Evolutionary conservation across 768 basidiomycete species (phyloP), one percentile per base, ranked within the genome.

Genomic region (Chalciporus chontae): DNA sequence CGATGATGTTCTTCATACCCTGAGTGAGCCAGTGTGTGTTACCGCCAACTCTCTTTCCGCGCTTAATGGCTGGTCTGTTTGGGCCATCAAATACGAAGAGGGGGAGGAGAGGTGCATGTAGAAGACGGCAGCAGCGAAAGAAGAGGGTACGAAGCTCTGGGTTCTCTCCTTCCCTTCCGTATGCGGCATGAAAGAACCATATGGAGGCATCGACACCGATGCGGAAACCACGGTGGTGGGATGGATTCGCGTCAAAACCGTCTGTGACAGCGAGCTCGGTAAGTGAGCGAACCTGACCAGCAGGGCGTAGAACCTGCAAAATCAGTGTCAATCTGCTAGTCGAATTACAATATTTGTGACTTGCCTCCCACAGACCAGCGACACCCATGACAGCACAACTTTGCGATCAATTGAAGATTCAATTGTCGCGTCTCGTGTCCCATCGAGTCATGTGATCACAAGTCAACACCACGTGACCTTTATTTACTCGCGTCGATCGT

Each of bases 31-130:
- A 85, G 58, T 85, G 79, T 40, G 66, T 72, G 7, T 78, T 76
- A 36, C 77, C 78, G 34, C 80, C 78, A 26, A 89, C 80, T 34
- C 78, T 77, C 69, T 88, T 89, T 2, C 84, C 85, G 31, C 88
- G 78, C 70, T 96, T 96, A 55, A 86, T 67, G 18, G 80, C 78
- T 3, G 93, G 93, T 53, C 94, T 79, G 52, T 84, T 79, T 0
- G 89, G 88, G 0, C 93, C 93, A 67, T 96, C 92, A 62, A 95
- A 96, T 4, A 95, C 89, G 65, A 95, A 94, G 11, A 96, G 77
- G 0, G 91, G 91, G 10, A 93, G 76, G 55, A 95, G 83, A 0
- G 93, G 91, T 5, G 83, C 77, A 48, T 77, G 79, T 66, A 90
- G 80, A 3, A 96, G 77, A 19, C 80, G 81, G 34, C 85, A 82